phyloP scores from a whole-genome alignment of 2,329 filamentous ascomycete genomes.

The Penicillium expansum region DNA sequence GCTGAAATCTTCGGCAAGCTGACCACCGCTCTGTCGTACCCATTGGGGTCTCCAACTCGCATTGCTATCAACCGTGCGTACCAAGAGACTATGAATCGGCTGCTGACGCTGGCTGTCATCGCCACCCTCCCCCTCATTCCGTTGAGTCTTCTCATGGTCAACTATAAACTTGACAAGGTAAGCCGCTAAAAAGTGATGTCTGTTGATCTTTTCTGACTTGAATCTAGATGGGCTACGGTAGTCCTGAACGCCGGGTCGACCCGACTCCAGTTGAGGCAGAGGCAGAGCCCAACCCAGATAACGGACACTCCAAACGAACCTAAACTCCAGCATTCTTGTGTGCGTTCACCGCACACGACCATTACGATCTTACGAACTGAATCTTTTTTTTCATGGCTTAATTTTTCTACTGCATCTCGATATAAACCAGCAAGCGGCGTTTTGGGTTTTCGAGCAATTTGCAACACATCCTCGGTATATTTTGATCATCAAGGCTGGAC shows the following conservation, averaged over 20 bases:
- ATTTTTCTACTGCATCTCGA: constrained; percentile 8
- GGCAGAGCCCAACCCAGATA: constrained; percentile 18
- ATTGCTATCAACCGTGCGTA: constrained; percentile 63
- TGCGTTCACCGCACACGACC: neutral
- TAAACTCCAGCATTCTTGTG: constrained; percentile 11
- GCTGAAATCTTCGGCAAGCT: constrained; percentile 53
- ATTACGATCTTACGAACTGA: constrained; percentile 13
- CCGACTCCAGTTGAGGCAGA: constrained; percentile 11
- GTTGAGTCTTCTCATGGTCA: constrained; percentile 55
- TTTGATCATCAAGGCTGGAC: neutral
- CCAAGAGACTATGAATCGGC: constrained; percentile 61
- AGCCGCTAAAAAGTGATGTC: neutral
- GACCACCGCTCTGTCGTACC: constrained; percentile 56
- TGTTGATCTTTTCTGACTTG: constrained; percentile 4
- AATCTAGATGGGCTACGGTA: constrained; percentile 28
- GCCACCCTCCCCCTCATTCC: constrained; percentile 57
- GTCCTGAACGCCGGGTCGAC: constrained; percentile 15
- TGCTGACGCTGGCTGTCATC: constrained; percentile 55
- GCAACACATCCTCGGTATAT: neutral
- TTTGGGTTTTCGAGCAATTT: neutral
- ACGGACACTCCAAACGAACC: constrained; percentile 28
- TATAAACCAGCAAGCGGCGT: constrained; percentile 12
- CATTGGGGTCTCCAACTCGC: constrained; percentile 55
- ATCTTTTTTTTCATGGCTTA: neutral
- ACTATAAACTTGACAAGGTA: constrained; percentile 57